Conservation (phyloP, 768 basidiomycete genomes). For the Tylopilus felleus region DNA sequence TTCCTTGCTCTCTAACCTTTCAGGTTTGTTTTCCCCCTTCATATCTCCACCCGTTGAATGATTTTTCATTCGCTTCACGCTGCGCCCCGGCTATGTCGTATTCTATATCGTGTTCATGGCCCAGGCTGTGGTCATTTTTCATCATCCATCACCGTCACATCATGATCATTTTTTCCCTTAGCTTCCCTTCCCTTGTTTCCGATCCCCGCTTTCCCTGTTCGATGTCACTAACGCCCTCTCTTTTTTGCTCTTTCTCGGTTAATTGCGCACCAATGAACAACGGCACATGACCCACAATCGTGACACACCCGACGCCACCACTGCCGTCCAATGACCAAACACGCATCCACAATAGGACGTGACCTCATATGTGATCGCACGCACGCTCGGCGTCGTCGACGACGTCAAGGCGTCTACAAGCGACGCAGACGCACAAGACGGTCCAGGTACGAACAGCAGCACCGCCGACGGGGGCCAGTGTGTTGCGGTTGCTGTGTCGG, state of each 20-base stretch:
- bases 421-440: slow-evolving; percentile 34
- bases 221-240: slow-evolving; percentile 6
- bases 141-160: too few species aligned
- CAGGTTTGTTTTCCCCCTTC: not conserved
- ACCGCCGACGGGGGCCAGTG: not conserved
- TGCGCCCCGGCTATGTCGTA: not conserved
- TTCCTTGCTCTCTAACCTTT: slow-evolving; percentile 1
- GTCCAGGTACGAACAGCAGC: not conserved
- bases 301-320: not conserved
- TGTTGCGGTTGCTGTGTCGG: not conserved
- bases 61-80: slow-evolving; percentile 3
- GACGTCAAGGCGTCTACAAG: slow-evolving; percentile 70
- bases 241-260: not conserved
- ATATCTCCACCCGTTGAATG: slow-evolving; percentile 16
- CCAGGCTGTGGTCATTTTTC: not conserved
- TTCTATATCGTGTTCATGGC: slow-evolving; percentile 1
- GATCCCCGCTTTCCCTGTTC: not conserved
- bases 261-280: not conserved
- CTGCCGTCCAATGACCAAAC: slow-evolving; percentile 2
- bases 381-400: slow-evolving; percentile 76
- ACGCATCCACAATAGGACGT: slow-evolving; percentile 52
- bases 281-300: not conserved
- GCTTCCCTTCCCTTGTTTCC: not conserved
- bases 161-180: not conserved
- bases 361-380: slow-evolving; percentile 76